These are phyloP conservation scores for Penicillium sp. DNA, from an alignment of 2,329 filamentous ascomycete genomes.

Conservation along the genomic window DNA sequence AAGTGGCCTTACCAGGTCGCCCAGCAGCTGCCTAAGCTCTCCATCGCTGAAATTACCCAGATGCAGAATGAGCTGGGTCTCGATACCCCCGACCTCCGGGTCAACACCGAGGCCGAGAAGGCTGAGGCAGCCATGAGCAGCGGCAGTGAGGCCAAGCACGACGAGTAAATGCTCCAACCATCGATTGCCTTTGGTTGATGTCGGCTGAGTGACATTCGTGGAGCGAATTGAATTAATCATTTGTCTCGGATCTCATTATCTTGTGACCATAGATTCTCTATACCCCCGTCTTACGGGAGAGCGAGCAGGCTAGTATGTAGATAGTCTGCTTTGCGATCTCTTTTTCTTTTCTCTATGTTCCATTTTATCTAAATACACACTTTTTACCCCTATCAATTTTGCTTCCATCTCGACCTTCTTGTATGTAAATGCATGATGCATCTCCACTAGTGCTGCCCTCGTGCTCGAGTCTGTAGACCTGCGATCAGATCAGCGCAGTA, in stretches of 20 bases:
- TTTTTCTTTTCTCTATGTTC: background rate
- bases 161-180: background rate
- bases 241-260: conserved; percentile 2
- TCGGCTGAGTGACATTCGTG: background rate
- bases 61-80: conserved; percentile 25
- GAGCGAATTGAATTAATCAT: background rate
- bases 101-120: conserved; percentile 12
- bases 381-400: background rate
- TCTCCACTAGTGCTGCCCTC: background rate
- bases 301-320: background rate
- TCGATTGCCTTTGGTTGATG: background rate
- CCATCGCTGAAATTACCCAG: conserved; percentile 24
- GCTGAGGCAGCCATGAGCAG: conserved; percentile 21
- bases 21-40: conserved; percentile 29
- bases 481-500: background rate
- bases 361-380: conserved; percentile 1
- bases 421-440: background rate
- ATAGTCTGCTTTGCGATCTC: background rate
- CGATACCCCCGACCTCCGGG: conserved; percentile 4
- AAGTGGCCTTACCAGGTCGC: conserved; percentile 29
- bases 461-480: background rate
- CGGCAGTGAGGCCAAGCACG: conserved; percentile 10
- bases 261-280: conserved; percentile 3
- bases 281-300: background rate
- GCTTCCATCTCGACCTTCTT: background rate